Conservation (phyloP, 2,329 filamentous ascomycete genomes). For the Neurospora sp. region DNA sequence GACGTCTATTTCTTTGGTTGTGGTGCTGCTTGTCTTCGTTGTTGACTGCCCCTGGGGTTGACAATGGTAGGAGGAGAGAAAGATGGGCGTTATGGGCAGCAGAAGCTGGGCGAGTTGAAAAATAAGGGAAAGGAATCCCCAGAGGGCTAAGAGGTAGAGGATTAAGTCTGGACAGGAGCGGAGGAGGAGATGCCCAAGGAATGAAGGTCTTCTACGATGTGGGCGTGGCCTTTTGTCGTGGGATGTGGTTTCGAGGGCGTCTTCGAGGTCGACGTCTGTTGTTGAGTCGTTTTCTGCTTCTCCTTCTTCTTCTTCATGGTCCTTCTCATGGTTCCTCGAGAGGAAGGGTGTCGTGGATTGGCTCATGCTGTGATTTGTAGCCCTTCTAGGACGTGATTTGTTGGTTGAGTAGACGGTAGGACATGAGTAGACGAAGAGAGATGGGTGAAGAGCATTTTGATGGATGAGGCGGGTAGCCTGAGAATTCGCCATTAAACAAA, state of each 20-base stretch:
- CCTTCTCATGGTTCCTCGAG: not conserved
- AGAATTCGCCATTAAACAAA: not conserved
- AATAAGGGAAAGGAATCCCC: constrained; percentile 1
- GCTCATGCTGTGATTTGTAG: not conserved
- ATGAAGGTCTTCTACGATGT: not conserved
- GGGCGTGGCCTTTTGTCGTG: not conserved
- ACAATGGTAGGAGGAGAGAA: too few species aligned
- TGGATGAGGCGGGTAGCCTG: not conserved
- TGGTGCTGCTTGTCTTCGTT: not conserved
- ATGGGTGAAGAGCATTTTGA: not conserved
- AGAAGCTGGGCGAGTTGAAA: not conserved
- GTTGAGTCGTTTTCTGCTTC: not conserved
- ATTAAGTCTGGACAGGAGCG: not conserved
- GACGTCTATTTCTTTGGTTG: not conserved
- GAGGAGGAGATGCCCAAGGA: not conserved
- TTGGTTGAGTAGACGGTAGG: not conserved
- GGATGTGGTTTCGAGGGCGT: not conserved
- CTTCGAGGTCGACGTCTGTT: not conserved
- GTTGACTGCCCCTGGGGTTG: too few species aligned
- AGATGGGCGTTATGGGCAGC: not conserved
- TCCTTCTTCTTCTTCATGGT: not conserved
- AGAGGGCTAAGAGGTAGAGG: not conserved
- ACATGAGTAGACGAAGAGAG: not conserved
- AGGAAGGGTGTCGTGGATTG: not conserved
- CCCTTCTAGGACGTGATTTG: not conserved